phyloP scores from a whole-genome alignment of 768 basidiomycete genomes.

The Sporobolomyces pararoseus region DNA sequence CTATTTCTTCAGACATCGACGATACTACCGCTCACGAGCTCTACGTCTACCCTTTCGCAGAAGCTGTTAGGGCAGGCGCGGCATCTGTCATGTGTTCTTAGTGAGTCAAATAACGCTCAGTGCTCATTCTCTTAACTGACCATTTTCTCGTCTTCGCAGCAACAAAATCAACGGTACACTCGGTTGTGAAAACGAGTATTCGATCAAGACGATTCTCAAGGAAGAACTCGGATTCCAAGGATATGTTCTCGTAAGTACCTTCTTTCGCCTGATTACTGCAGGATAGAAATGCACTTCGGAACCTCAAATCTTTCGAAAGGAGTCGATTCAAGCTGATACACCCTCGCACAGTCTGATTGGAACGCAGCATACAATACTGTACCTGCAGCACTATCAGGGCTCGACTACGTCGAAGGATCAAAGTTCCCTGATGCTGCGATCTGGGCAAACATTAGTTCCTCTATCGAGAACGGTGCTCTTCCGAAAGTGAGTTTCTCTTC shows the following conservation, averaged over 20 bases:
- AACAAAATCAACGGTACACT: conserved; percentile 42
- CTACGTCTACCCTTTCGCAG: conserved; percentile 20
- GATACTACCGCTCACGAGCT: conserved; percentile 47
- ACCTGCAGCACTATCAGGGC: background rate
- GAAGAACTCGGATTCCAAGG: conserved; percentile 55
- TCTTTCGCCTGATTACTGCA: no score
- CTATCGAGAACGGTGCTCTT: conserved; percentile 19
- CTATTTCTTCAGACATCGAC: conserved; percentile 55
- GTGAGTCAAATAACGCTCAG: no score
- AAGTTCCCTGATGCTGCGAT: background rate
- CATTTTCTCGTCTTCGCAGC: no score
- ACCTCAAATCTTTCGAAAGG: no score
- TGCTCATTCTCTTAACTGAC: no score
- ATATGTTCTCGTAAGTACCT: background rate
- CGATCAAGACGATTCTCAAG: conserved; percentile 69
- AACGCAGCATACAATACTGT: background rate
- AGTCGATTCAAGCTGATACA: no score
- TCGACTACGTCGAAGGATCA: conserved; percentile 6
- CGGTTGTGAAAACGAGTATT: conserved; percentile 69
- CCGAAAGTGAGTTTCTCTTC: no score
- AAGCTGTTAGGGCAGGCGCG: conserved; percentile 18
- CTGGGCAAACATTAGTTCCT: background rate
- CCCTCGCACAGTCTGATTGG: conserved; percentile 18
- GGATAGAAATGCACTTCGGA: no score
- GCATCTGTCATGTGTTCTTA: conserved; percentile 42